A percentile compares a stretch with the other conserved stretches of the same genome.
phyloP scores from a whole-genome alignment of 768 basidiomycete species.

The Kwoniella sp. region DNA sequence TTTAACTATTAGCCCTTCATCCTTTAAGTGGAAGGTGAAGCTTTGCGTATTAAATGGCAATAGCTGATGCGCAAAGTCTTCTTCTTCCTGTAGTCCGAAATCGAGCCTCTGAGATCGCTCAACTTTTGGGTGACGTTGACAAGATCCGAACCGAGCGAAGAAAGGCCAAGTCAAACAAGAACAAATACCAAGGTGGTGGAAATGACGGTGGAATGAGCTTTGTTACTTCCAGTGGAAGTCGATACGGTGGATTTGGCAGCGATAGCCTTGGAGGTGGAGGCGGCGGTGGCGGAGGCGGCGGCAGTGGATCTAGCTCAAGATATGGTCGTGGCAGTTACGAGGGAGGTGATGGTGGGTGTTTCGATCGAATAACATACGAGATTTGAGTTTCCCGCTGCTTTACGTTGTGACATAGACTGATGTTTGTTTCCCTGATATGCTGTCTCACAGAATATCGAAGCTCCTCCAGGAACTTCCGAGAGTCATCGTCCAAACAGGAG shows the following conservation, averaged over 20 bases:
- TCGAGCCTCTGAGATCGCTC: constrained; percentile 87
- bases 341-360: constrained; percentile 45
- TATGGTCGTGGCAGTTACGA: constrained; percentile 47
- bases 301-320: constrained; percentile 49
- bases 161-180: constrained; percentile 86
- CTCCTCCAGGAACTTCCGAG: constrained; percentile 37
- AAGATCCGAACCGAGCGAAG: constrained; percentile 83
- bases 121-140: constrained; percentile 86
- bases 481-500: constrained; percentile 46
- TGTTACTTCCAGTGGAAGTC: constrained; percentile 60
- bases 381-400: no score
- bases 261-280: constrained; percentile 58
- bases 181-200: constrained; percentile 84
- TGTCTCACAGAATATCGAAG: constrained; percentile 33
- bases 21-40: not conserved
- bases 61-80: not conserved
- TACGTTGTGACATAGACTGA: no score
- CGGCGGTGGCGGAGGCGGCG: constrained; percentile 44
- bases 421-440: no score
- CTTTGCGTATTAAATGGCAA: no score
- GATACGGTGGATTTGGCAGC: constrained; percentile 73
- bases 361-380: no score
- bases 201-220: constrained; percentile 74
- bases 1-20: no score
- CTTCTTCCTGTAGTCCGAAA: constrained; percentile 75